phyloP scores from a whole-genome alignment of 257 asterid genomes.

The Gentiana straminea region DNA sequence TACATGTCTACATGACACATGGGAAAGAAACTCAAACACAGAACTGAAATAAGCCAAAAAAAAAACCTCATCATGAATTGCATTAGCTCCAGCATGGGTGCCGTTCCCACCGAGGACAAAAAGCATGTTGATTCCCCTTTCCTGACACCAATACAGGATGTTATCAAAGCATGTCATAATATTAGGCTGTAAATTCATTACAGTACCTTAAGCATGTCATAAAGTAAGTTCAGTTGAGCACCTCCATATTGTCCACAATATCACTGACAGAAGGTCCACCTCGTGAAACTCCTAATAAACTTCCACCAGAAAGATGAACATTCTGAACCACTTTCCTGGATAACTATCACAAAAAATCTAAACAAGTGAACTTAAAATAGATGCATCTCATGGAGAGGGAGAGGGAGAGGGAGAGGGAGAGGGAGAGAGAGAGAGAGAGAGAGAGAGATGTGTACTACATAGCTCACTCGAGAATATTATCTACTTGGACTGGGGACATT shows the following conservation, averaged over 20 bases:
- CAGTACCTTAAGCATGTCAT: constrained; percentile 6
- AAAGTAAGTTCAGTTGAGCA: constrained; percentile 14
- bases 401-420: too few relatives aligned
- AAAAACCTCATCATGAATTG: constrained; percentile 83
- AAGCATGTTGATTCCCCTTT: constrained; percentile 87
- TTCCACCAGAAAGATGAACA: constrained; percentile 94
- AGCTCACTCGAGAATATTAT: too few relatives aligned
- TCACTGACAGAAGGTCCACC: constrained; percentile 82
- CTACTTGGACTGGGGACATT: too few relatives aligned
- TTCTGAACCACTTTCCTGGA: constrained; percentile 88
- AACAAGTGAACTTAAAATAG: neutral
- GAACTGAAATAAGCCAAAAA: constrained; percentile 7
- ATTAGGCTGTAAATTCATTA: neutral
- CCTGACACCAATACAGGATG: constrained; percentile 37
- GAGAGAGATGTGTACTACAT: too few relatives aligned
- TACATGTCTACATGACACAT: neutral
- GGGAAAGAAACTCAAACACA: constrained; percentile 1
- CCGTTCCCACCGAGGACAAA: constrained; percentile 98
- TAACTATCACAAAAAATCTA: constrained; percentile 29
- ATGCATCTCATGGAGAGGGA: neutral
- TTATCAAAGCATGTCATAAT: constrained; percentile 2
- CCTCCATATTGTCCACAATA: constrained; percentile 88
- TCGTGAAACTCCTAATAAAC: constrained; percentile 95
- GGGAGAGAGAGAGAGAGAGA: too few relatives aligned
- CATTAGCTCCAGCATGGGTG: constrained; percentile 98